Base-by-base conservation (phyloP, 495 filamentous ascomycete genomes). In the Aspergillus leporis region DNA sequence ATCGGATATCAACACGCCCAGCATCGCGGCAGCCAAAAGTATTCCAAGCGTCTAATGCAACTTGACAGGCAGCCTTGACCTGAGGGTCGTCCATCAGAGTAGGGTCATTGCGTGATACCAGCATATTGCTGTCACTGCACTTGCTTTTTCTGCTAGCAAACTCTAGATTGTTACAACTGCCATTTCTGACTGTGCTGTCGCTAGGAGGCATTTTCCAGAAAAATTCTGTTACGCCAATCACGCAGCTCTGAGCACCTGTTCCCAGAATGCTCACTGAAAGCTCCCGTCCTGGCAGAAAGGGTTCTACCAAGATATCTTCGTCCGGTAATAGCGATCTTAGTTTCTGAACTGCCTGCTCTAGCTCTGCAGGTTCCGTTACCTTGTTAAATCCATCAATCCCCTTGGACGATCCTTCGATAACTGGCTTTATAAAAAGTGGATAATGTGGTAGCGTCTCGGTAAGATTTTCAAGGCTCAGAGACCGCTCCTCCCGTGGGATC, bases 201-300 rank as follows among this genome's bases (percentile, higher is more conserved):
- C 54, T 36, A 40, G 30, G 6, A 22, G 43, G 18, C 19, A 23
- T 18, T 30, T 55, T 56, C 51, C 51, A 59, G 36, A 59, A 13
- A 13, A 45, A 46, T 52, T 63, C 61, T 52, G 50, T 59, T 4
- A 63, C 52, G 16, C 61, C 61, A 50, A 64, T 55, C 5, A 61
- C 62, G 4, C 51, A 53, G 23, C 53, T 57, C 21, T 68, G 50
- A 16, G 7, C 36, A 16, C 65, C 67, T 0, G 62, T 70, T 0
- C 66, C 70, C 7, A 67, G 31, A 21, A 69, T 63, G 18, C 56
- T 61, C 25, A 70, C 66, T 18, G 68, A 67, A 49, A 69, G 61
- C 38, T 67, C 66, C 16, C 68, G 60, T 3, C 68, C 66, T 0
- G 63, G 12, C 1, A 69, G 58, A 53, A 64, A 70, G 2, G 55